These are phyloP conservation scores for Candida endomychidarum DNA, from an alignment of 805 yeast species.

Conservation along the genomic window DNA sequence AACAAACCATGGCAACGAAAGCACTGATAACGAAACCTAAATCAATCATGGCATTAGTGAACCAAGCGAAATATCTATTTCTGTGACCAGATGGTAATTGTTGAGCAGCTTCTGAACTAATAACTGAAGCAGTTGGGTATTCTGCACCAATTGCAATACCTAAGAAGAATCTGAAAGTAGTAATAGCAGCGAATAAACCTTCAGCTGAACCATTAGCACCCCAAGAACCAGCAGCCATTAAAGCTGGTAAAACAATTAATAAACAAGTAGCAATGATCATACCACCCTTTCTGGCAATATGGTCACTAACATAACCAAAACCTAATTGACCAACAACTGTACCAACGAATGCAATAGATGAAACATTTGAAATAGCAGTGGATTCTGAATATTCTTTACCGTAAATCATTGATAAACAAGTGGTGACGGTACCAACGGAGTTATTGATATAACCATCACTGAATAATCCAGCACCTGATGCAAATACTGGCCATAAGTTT, in stretches of 20 bases:
- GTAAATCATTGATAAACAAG: conserved; percentile 67
- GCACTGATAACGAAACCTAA: conserved; percentile 80
- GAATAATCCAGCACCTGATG: conserved; percentile 90
- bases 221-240: conserved; percentile 81
- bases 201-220: conserved; percentile 66
- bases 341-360: conserved; percentile 90
- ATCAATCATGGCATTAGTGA: conserved; percentile 87
- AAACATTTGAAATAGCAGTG: conserved; percentile 71
- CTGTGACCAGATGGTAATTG: conserved; percentile 77
- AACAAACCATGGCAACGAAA: conserved; percentile 80
- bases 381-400: conserved; percentile 62
- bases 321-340: conserved; percentile 81
- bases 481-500: conserved; percentile 61
- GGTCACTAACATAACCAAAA: conserved; percentile 82
- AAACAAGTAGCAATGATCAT: conserved; percentile 78
- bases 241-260: conserved; percentile 72
- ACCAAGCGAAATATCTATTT: conserved; percentile 86
- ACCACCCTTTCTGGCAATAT: conserved; percentile 75
- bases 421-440: conserved; percentile 73
- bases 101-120: conserved; percentile 88
- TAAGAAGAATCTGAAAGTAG: conserved; percentile 80
- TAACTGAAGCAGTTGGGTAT: conserved; percentile 91
- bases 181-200: conserved; percentile 81
- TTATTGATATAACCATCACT: conserved; percentile 93
- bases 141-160: conserved; percentile 96